phyloP scores from a whole-genome alignment of 140 eudicot species.

The Erigeron philadelphicus region DNA sequence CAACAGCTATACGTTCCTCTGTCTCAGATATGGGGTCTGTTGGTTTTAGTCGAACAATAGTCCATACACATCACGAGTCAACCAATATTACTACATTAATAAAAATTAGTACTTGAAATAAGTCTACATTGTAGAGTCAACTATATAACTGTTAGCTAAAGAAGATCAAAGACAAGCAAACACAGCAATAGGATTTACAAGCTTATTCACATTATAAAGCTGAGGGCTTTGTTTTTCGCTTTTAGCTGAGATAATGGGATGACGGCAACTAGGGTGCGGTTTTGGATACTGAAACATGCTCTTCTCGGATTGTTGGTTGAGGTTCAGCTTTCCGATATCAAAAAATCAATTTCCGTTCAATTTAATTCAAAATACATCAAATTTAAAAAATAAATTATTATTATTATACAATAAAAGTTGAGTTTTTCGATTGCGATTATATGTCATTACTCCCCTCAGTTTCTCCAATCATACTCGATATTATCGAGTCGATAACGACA shows the following conservation, averaged over 20 bases:
- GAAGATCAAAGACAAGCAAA: background rate
- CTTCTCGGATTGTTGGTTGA: constrained; percentile 29
- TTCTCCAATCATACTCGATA: too few species aligned
- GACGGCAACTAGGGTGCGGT: constrained; percentile 23
- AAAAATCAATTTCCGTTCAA: constrained; percentile 42
- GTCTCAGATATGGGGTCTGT: constrained; percentile 25
- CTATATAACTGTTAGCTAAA: background rate
- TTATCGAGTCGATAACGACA: too few species aligned
- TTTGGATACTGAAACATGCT: constrained; percentile 22
- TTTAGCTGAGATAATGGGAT: constrained; percentile 29
- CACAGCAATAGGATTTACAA: constrained; percentile 13
- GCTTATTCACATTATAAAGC: constrained; percentile 20
- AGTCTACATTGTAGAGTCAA: constrained; percentile 7
- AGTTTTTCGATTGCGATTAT: too few species aligned
- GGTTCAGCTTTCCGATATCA: constrained; percentile 39
- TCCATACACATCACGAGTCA: constrained; percentile 25
- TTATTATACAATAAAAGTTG: too few species aligned
- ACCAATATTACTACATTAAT: constrained; percentile 4
- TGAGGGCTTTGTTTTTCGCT: constrained; percentile 24
- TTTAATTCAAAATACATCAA: too few species aligned
- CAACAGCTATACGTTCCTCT: constrained; percentile 24
- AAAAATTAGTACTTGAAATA: background rate
- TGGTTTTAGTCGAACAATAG: constrained; percentile 27
- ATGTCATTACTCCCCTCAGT: too few species aligned
- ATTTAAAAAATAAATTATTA: too few species aligned